Base-by-base conservation (phyloP, 257 asterid species). In the Salvia hispanica region DNA sequence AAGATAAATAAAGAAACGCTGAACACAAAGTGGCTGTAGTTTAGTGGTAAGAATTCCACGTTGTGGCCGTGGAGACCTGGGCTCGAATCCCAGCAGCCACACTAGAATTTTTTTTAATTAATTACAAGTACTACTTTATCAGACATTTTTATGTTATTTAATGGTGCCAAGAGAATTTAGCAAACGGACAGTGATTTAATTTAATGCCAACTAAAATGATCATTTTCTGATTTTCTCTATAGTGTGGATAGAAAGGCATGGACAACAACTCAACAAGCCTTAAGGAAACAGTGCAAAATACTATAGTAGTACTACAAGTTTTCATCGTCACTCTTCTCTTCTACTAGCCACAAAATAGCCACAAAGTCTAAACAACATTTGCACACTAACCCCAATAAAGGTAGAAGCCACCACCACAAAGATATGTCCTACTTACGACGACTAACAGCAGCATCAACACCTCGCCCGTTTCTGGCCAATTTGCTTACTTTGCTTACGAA, bases 81-180 rank as follows among this genome's bases (percentile, higher is more conserved):
- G 97, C 98, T 90, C 95, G 93, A 92, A 92, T 92, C 94, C 97
- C 91, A 92, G 96, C 97, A 92, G 98, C 98, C 96, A 53, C 58
- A 53, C 1, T 15, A 0, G 2, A 48, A 7, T 51, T 7, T 15
- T 15, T 50, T 50, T 39, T 39, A 25, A 25, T 39, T 39, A 39
- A 39, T 39, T 39, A 34, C 37, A 1, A 21, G 25, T 21, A 25
- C 31, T 1, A 25, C 31, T 25, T 21, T 25, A 25, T 34, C 39
- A 2, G 39, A 3, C 39, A 34, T 34, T 51, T 7, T 15, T 50
- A 15, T 39, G 2, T 39, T 39, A 39, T 5, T 39, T 39, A 39
- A 39, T 39, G 43, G 7, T 6, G 43, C 43, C 7, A 39, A 39
- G 0, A 0, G 43, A 36, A 36, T 36, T 36, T 36, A 0, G 7